Evolutionary conservation across 2,329 filamentous ascomycete genomes (phyloP), one percentile per base, ranked within the genome.

Genomic region (Pestalotiopsis sp.): DNA sequence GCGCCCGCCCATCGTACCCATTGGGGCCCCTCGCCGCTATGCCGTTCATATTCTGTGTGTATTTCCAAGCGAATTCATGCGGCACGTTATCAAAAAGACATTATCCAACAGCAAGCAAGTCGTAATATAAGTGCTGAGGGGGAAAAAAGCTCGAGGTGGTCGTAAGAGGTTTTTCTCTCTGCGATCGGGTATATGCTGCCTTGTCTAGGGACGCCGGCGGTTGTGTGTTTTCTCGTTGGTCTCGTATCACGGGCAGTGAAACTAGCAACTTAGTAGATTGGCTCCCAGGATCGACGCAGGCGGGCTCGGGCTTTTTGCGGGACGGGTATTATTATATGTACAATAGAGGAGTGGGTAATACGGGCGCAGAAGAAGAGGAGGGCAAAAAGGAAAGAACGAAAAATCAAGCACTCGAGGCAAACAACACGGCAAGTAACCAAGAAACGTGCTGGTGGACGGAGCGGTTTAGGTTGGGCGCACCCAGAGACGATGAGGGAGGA

Each of bases 21-120:
- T 82, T 83, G 82, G 85, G 84, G 25, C 49, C 60, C 38, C 65
- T 67, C 31, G 25, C 64, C 27, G 66, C 38, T 45, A 69, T 23
- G 66, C 52, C 66, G 58, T 69, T 69, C 68, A 69, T 69, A 31
- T 61, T 66, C 17, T 38, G 49, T 58, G n/a, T 68, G 25, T 36
- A 59, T 59, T 36, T 68, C 41, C 60, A 31, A 55, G 39, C 58
- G 38, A 62, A 61, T 45, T 63, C 60, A 61, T 57, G 41, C 60
- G 31, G 66, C 61, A 12, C 49, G 52, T 36, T 61, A 39, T 69
- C 65, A 69, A 59, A 52, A 60, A 67, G 57, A 69, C 65, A 69
- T 67, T 67, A 65, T 69, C 52, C 25, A 52, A 59, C 25, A 52
- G 52, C 45, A 55, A 17, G 49, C 17, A 38, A 14, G 27, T 25